Percentiles rank a stretch among this genome's conserved stretches.
Conservation (phyloP, 805 yeast species). For the Sugiyamaella boreocaroliniensis region DNA sequence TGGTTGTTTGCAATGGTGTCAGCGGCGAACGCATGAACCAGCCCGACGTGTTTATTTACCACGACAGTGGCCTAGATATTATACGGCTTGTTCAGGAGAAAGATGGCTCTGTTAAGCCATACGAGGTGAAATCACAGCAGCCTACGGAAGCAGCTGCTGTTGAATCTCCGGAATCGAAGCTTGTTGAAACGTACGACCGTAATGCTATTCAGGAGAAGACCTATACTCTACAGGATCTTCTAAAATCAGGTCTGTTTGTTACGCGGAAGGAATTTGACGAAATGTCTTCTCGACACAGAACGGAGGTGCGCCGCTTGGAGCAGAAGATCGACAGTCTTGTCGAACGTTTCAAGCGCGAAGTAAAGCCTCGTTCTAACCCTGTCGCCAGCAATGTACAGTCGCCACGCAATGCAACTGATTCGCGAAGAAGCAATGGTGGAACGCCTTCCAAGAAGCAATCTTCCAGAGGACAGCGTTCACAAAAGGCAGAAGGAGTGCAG, state of each 20-base stretch:
- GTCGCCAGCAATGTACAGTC: too few species aligned
- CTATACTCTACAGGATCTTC: constrained; percentile 5
- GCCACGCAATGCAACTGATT: neutral
- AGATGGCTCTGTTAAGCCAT: neutral
- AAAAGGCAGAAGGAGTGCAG: neutral
- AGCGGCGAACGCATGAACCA: neutral
- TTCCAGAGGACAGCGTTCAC: neutral
- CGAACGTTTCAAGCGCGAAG: constrained; percentile 1
- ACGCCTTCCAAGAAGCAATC: neutral
- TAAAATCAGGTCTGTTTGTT: constrained; percentile 17
- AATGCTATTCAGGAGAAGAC: constrained; percentile 9
- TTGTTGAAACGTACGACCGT: constrained; percentile 12
- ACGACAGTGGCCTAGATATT: neutral
- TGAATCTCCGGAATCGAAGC: neutral
- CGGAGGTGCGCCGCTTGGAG: constrained; percentile 9
- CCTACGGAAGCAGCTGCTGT: neutral
- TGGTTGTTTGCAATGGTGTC: neutral
- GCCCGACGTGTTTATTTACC: neutral
- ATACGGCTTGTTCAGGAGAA: neutral
- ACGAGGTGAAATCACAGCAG: neutral
- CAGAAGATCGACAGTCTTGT: constrained; percentile 5
- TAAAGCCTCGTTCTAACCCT: neutral
- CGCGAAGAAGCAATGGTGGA: neutral
- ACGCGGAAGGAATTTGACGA: constrained; percentile 8
- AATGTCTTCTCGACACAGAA: neutral